phyloP scores from a whole-genome alignment of 108 stramenopile species.

The Mayamaea pseudoterrestris region DNA sequence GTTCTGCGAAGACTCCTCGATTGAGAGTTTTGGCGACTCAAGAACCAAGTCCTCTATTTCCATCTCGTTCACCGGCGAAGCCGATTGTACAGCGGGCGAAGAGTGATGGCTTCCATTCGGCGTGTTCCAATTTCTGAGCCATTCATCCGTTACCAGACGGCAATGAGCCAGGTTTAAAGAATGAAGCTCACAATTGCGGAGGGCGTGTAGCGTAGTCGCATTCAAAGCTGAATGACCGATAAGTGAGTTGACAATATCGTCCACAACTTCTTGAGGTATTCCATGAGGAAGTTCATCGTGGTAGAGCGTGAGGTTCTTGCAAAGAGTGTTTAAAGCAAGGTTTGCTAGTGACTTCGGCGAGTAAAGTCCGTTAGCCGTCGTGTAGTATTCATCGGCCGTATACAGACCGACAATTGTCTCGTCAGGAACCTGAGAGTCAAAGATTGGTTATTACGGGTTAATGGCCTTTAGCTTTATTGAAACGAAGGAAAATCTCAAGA shows the following conservation, averaged over 20 bases:
- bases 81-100: too few species aligned
- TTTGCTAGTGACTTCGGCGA: slow-evolving; percentile 65
- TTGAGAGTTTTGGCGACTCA: too few species aligned
- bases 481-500: too few species aligned
- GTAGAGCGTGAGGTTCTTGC: slow-evolving; percentile 48
- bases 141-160: slow-evolving; percentile 73
- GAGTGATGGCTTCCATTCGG: too few species aligned
- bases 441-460: too few species aligned
- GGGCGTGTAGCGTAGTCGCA: slow-evolving; percentile 43
- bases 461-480: too few species aligned
- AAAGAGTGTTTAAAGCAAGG: slow-evolving; percentile 53
- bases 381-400: too few species aligned
- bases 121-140: too few species aligned
- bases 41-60: too few species aligned
- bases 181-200: slow-evolving; percentile 54
- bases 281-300: slow-evolving; percentile 58
- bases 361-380: slow-evolving; percentile 25
- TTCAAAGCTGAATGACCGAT: slow-evolving; percentile 62
- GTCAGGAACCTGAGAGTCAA: too few species aligned
- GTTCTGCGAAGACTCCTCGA: not conserved
- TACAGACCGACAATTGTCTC: too few species aligned
- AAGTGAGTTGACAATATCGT: slow-evolving; percentile 46
- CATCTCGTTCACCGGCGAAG: too few species aligned
- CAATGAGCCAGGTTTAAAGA: slow-evolving; percentile 43
- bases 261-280: slow-evolving; percentile 69